Evolutionary conservation across 164 flowering plant species (phyloP), one percentile per base, ranked within the genome.

Genomic region (Macadamia tetraphylla): DNA sequence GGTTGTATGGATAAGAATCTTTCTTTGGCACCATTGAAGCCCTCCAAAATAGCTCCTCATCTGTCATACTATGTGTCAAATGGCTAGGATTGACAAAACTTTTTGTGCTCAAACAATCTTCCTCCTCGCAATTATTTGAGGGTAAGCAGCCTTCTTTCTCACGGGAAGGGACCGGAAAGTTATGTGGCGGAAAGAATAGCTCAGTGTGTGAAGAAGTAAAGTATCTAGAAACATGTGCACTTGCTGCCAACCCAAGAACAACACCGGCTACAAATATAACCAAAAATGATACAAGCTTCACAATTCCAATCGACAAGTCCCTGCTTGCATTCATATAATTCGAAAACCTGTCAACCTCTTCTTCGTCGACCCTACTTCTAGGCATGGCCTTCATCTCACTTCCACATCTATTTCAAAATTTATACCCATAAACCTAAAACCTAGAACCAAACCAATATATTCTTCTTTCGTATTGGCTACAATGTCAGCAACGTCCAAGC

Each of bases 21-120:
- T 74, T 74, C 64, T 48, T 62, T 1, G 82, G 78, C 8, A 76
- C 77, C 75, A 79, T 66, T 48, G 82, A 79, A 35, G 82, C 82
- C 49, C 82, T 76, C 81, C 81, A 76, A 13, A 79, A 68, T 13
- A 79, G 77, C 55, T 79, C 73, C 6, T 73, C 76, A 66, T 79
- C 81, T 29, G 70, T 65, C 77, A 79, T 73, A 29, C 62, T 63
- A 66, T 79, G 81, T 13, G 63, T 69, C 67, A 76, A 58, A 40
- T 46, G 23, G 18, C 40, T 44, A 12, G 81, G 81, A 12, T 71
- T 65, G 29, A 68, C 15, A 52, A 78, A 76, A 30, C 42, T 66
- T 14, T 40, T 60, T 40, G 66, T 58, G 66, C 69, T 67, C 14
- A 70, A 73, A 64, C 74, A 71, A 64, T 66, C 71, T 44, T 62